A percentile compares a stretch with the other conserved stretches of the same genome.
These are phyloP conservation scores for Anastatica hierochuntica DNA, from an alignment of 345 rosid species.

Conservation along the genomic window DNA sequence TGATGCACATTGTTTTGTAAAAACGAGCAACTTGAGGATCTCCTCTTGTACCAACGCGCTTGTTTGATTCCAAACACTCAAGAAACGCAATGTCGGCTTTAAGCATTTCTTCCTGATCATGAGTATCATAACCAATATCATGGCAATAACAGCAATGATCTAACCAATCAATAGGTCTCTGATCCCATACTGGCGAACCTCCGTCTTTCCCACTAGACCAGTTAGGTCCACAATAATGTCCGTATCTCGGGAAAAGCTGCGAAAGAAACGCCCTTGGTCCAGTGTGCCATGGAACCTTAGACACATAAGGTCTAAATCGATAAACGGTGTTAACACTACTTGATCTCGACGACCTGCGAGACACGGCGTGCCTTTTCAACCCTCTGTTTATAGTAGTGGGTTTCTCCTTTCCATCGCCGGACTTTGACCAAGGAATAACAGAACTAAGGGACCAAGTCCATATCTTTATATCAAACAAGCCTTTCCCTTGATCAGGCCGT, in stretches of 20 bases:
- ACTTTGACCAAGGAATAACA: constrained; percentile 40
- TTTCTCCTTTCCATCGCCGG: constrained; percentile 24
- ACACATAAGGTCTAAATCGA: constrained; percentile 86
- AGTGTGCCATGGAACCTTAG: constrained; percentile 94
- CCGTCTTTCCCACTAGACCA: constrained; percentile 96
- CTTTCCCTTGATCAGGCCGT: constrained; percentile 30
- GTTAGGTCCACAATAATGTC: constrained; percentile 95
- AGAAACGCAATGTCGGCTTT: constrained; percentile 86
- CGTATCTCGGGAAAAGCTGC: constrained; percentile 84
- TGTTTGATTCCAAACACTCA: constrained; percentile 74
- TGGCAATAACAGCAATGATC: constrained; percentile 97
- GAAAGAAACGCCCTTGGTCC: constrained; percentile 84
- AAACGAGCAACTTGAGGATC: constrained; percentile 54
- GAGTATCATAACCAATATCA: constrained; percentile 90
- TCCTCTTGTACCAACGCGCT: constrained; percentile 44
- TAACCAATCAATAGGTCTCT: constrained; percentile 91
- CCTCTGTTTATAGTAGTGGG: constrained; percentile 59
- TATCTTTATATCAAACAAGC: constrained; percentile 31
- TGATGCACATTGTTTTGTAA: constrained; percentile 78
- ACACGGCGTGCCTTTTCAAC: constrained; percentile 41
- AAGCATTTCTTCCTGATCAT: constrained; percentile 73
- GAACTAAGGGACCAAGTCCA: constrained; percentile 63
- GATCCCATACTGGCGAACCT: constrained; percentile 83
- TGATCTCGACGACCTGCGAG: constrained; percentile 17
- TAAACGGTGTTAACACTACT: constrained; percentile 22